Base-by-base conservation (phyloP, 768 basidiomycete species). In the Hygrocybe punicea region DNA sequence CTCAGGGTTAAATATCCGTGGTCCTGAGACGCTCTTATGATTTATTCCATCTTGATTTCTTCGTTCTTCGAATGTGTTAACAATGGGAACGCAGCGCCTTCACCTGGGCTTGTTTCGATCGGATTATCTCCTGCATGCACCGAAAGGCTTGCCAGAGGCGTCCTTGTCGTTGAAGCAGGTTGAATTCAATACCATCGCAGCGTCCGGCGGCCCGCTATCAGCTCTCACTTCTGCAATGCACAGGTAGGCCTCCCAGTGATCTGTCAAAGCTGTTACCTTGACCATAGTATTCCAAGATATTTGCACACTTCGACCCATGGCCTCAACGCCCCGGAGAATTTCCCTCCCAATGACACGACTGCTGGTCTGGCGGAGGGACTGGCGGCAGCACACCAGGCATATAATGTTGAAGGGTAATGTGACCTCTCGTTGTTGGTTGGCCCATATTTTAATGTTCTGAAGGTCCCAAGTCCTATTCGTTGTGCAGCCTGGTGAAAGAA, bases 141-240 rank as follows among this genome's bases (percentile, higher is more conserved):
- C 77, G 0, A 58, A 62, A 4, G 21, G 23, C 23, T 66, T 65
- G 29, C 68, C 62, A 4, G 66, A 73, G 25, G 66, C 75, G 35
- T 53, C 66, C 3, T 64, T 76, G 13, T 71, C 74, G 6, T 71
- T 99, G 60, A 96, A 94, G 69, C 96, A 99, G 72, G 96, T 98
- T 40, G 96, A 99, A 69, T 97, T 98, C 74, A 99, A 99, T 68
- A 97, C 96, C 8, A 95, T 98, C 60, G 92, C 94, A 2, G 84
- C 87, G 0, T 94, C 93, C 1, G 96, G 98, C 69, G 96, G 93
- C 0, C 66, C 85, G 1, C 76, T 98, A 13, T 90, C 90, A 0
- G 77, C 89, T 60, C 78, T 76, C 36, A 75, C 79, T 9, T 78
- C 87, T 3, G 81, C 83, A 21, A 69, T 98, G 67, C 96, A 98